Base-by-base conservation (phyloP, 2,329 filamentous ascomycete species). In the Phialophora tarda region DNA sequence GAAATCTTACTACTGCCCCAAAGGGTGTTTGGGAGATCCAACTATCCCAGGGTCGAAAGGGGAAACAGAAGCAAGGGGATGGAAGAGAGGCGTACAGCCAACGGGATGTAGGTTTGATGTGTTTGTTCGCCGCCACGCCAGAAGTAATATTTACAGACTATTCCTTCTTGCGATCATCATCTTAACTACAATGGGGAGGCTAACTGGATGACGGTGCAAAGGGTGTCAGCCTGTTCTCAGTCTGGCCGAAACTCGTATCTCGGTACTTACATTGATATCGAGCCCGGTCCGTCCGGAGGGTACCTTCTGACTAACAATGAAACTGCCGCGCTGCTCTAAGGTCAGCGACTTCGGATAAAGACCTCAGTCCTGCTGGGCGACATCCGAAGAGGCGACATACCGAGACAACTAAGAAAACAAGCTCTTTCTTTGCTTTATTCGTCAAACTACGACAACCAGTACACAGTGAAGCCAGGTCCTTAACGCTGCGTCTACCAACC, bases 321-420 rank as follows among this genome's bases (percentile, higher is more conserved):
- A 55, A 55, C 53, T 55, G 53, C 53, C 53, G 53, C 28, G n/a
- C 24, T 34, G 53, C 53, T 55, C 24, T 55, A 28, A 34, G n/a
- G 26, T 28, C 51, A 10, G 6, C 26, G 28, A 55, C 24, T 26
- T 55, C 53, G 53, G 53, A 55, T 55, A 55, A 21, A 21, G 28
- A 55, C 53, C 53, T 55, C 53, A 11, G 8, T 2, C 8, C 17
- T 55, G 53, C n/a, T 30, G 53, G 53, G 24, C 23, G 12, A 30
- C 34, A 55, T 34, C 53, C 53, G 53, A 34, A 14, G 10, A n/a
- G 11, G 14, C 28, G 24, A 55, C 8, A 32, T 34, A 24, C 26
- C 24, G 14, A 23, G 21, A 5, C 48, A 28, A 26, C 21, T 51
- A 26, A 28, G 48, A 26, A 51, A 51, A 26, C 48, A 51, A 51